Percentiles rank a stretch among this genome's conserved stretches.
These are phyloP conservation scores for Blastocystis sp. DNA, from an alignment of 352 stramenopile species.

Conservation along the genomic window DNA sequence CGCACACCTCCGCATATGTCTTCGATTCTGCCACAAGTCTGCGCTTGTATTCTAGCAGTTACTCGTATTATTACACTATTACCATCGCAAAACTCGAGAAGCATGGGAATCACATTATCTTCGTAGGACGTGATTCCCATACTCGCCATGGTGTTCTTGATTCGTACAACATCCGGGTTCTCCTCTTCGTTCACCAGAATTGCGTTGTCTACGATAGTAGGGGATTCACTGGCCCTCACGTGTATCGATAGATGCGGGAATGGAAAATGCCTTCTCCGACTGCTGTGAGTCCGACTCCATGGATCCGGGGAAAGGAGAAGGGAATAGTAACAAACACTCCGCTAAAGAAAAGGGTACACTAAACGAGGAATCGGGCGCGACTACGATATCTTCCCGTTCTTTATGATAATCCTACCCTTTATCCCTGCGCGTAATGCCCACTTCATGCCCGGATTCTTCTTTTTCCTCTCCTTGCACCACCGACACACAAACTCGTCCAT, in stretches of 20 bases:
- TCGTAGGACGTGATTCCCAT: conserved; percentile 56
- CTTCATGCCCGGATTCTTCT: not conserved
- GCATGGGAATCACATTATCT: conserved; percentile 63
- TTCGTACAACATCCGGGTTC: conserved; percentile 7
- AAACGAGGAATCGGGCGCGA: conserved; percentile 1
- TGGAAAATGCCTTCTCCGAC: not conserved
- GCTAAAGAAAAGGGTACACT: conserved; percentile 6
- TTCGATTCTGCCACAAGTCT: conserved; percentile 50
- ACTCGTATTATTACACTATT: not conserved
- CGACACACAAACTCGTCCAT: conserved; percentile 33
- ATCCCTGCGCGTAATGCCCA: not conserved
- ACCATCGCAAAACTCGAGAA: conserved; percentile 51
- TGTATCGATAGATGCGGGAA: not conserved
- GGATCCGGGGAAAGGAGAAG: not conserved
- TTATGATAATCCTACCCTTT: not conserved
- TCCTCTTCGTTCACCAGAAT: conserved; percentile 45
- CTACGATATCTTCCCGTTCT: not conserved
- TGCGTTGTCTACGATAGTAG: conserved; percentile 12
- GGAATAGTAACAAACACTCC: conserved; percentile 26
- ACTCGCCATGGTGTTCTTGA: not conserved
- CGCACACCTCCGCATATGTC: conserved; percentile 31
- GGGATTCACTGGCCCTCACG: not conserved
- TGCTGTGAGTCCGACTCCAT: not conserved
- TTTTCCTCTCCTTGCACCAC: conserved; percentile 51
- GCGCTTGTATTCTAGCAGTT: conserved; percentile 8